phyloP scores from a whole-genome alignment of 176 grass and related monocot genomes.

The Rhynchospora breviuscula region DNA sequence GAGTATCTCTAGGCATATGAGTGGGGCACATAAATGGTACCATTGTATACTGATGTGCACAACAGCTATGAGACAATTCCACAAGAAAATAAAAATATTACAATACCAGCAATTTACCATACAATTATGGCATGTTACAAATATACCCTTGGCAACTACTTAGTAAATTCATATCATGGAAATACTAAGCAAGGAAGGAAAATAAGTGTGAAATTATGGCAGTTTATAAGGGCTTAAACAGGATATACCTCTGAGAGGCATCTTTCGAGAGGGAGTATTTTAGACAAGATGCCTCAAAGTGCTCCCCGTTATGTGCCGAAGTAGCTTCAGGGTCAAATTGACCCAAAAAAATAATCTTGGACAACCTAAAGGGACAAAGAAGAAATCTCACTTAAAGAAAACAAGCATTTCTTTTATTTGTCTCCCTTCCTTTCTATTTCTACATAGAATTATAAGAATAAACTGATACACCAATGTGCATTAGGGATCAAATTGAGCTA shows the following conservation, averaged over 20 bases:
- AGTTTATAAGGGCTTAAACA: neutral
- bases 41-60: constrained; percentile 77
- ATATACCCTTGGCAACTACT: constrained; percentile 12
- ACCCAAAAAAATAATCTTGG: constrained; percentile 92
- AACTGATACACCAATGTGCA: neutral
- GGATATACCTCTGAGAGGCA: constrained; percentile 63
- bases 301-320: constrained; percentile 51
- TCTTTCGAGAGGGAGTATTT: constrained; percentile 47
- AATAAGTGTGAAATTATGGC: neutral
- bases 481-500: neutral
- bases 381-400: neutral
- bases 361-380: constrained; percentile 41
- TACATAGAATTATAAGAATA: neutral
- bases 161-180: neutral
- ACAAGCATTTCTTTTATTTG: neutral
- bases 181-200: neutral
- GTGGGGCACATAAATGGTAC: constrained; percentile 80
- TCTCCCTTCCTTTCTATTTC: neutral
- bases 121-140: neutral
- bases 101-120: neutral
- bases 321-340: constrained; percentile 70
- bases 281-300: constrained; percentile 34
- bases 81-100: neutral
- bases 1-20: constrained; percentile 59
- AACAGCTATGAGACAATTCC: constrained; percentile 48